These are phyloP conservation scores for Anastatica hierochuntica DNA, from an alignment of 345 rosid species.

Conservation along the genomic window DNA sequence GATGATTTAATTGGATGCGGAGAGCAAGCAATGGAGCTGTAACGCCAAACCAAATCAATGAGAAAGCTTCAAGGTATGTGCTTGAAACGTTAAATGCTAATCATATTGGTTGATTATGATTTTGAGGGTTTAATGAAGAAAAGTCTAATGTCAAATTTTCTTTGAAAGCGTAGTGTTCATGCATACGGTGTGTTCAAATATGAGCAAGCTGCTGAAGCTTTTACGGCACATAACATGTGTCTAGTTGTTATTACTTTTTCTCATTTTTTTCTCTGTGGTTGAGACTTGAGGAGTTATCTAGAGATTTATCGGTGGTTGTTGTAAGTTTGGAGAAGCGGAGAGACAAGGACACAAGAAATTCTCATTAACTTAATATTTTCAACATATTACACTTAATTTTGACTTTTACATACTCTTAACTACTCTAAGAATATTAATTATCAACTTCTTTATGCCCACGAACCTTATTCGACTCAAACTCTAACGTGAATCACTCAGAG, in stretches of 20 bases:
- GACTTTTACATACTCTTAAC: too few relatives aligned
- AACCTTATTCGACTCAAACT: too few relatives aligned
- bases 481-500: too few relatives aligned
- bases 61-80: constrained; percentile 60
- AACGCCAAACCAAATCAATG: constrained; percentile 59
- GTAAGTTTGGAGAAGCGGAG: too few relatives aligned
- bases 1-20: constrained; percentile 59
- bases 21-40: constrained; percentile 78
- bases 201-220: constrained; percentile 70
- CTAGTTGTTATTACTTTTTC: constrained; percentile 37
- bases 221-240: constrained; percentile 77
- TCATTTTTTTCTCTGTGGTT: neutral
- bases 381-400: too few relatives aligned
- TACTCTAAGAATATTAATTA: too few relatives aligned
- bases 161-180: constrained; percentile 55
- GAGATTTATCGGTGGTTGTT: constrained; percentile 1
- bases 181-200: constrained; percentile 80
- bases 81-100: neutral
- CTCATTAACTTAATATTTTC: too few relatives aligned
- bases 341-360: too few relatives aligned
- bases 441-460: too few relatives aligned
- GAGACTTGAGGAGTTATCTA: neutral
- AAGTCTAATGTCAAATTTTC: constrained; percentile 3
- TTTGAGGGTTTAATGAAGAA: neutral
- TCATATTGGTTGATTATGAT: neutral